A percentile compares a stretch with the other conserved stretches of the same genome.
These are phyloP conservation scores for Cladophialophora bantiana DNA, from an alignment of 2,329 filamentous ascomycete genomes.

Conservation along the genomic window DNA sequence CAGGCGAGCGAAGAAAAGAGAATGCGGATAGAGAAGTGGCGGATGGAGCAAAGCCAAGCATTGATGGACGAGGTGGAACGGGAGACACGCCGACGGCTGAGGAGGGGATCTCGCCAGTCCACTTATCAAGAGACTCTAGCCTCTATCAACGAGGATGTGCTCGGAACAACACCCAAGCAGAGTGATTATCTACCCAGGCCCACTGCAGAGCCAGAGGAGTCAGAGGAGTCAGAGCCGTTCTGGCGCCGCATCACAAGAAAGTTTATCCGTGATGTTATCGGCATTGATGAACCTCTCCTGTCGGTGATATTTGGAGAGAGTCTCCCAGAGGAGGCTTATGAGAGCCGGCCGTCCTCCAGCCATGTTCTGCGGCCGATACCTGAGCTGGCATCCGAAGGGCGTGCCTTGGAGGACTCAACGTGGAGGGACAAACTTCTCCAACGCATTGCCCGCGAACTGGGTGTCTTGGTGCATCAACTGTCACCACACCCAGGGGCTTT, in stretches of 20 bases:
- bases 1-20: slow-evolving; percentile 75
- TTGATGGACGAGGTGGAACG: slow-evolving; percentile 88
- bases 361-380: slow-evolving; percentile 32
- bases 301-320: slow-evolving; percentile 87
- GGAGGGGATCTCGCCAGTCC: slow-evolving; percentile 38
- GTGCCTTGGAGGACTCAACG: slow-evolving; percentile 41
- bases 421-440: slow-evolving; percentile 85
- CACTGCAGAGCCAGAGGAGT: slow-evolving; percentile 53
- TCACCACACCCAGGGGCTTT: slow-evolving; percentile 90
- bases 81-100: slow-evolving; percentile 75
- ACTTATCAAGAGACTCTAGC: slow-evolving; percentile 28
- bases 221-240: slow-evolving; percentile 69
- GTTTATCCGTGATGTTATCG: slow-evolving; percentile 87
- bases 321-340: slow-evolving; percentile 59
- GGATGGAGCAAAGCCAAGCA: slow-evolving; percentile 85
- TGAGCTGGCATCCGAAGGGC: slow-evolving; percentile 31
- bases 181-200: slow-evolving; percentile 35
- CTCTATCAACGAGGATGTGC: slow-evolving; percentile 34
- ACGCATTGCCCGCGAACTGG: slow-evolving; percentile 84
- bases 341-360: slow-evolving; percentile 26
- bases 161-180: slow-evolving; percentile 40
- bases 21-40: slow-evolving; percentile 88
- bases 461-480: slow-evolving; percentile 80
- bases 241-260: slow-evolving; percentile 83
- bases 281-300: slow-evolving; percentile 84